A percentile compares a stretch with the other conserved stretches of the same genome.
These are phyloP conservation scores for Seiridium unicorne DNA, from an alignment of 2,329 filamentous ascomycete species.

Conservation along the genomic window DNA sequence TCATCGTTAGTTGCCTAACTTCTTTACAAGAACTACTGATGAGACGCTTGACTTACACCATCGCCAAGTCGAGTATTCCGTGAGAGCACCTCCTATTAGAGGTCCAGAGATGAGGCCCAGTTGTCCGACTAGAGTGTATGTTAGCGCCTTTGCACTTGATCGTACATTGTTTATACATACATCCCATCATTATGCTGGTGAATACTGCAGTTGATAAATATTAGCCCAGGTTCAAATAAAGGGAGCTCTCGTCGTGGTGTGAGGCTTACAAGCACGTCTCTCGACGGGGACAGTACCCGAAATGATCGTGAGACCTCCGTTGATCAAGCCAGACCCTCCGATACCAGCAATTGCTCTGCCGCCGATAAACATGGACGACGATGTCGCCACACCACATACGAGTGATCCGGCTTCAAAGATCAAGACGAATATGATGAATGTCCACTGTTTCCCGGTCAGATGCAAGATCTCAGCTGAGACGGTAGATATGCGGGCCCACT, in stretches of 20 bases:
- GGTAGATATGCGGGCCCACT: neutral
- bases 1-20: neutral
- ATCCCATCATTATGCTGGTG: slow-evolving; percentile 12
- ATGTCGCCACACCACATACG: slow-evolving; percentile 45
- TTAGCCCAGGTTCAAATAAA: neutral
- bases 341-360: slow-evolving; percentile 51
- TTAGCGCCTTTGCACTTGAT: neutral
- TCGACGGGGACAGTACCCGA: slow-evolving; percentile 32
- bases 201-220: slow-evolving; percentile 2
- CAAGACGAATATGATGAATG: slow-evolving; percentile 36
- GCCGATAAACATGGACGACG: slow-evolving; percentile 48
- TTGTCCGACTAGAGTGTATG: slow-evolving; percentile 26
- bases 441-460: slow-evolving; percentile 21
- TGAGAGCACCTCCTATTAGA: slow-evolving; percentile 42
- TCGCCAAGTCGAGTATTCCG: slow-evolving; percentile 39
- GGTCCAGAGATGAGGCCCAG: slow-evolving; percentile 45
- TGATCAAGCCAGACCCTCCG: slow-evolving; percentile 46
- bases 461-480: neutral
- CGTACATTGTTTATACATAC: slow-evolving; percentile 4
- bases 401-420: slow-evolving; percentile 53
- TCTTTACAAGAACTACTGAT: neutral
- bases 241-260: neutral
- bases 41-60: slow-evolving; percentile 34
- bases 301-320: slow-evolving; percentile 49
- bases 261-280: slow-evolving; percentile 30